A percentile compares a stretch with the other conserved stretches of the same genome.
Evolutionary conservation across 225 moss, liverwort and hornwort species (phyloP).

Genomic region (Straminergon stramineum): DNA sequence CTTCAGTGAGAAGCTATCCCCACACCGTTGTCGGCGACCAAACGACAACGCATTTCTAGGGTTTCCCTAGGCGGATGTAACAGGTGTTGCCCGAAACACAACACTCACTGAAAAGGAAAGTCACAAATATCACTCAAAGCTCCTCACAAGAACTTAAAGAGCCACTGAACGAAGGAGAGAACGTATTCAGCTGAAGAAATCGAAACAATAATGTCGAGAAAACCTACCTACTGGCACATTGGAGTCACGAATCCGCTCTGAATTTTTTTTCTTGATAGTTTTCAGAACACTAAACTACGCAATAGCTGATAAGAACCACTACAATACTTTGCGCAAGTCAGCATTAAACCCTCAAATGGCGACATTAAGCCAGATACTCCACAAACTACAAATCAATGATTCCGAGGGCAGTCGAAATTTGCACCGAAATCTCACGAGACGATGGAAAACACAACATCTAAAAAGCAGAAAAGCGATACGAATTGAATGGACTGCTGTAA

Average conservation of each 20-base stretch:
- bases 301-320: background rate
- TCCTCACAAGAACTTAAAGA: background rate
- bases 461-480: background rate
- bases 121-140: background rate
- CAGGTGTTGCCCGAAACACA: background rate
- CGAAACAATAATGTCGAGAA: background rate
- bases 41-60: background rate
- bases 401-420: background rate
- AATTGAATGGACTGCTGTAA: background rate
- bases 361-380: background rate
- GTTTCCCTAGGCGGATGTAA: background rate
- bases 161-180: background rate
- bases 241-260: background rate
- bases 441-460: background rate
- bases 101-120: background rate
- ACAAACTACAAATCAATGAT: background rate
- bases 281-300: background rate
- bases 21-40: background rate
- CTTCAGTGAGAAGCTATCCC: background rate
- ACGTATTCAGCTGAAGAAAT: background rate
- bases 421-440: background rate
- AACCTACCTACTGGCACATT: background rate
- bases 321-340: background rate
- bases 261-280: background rate
- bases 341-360: background rate